These are phyloP conservation scores for Mucuna pruriens DNA, from an alignment of 306 rosid genomes.

Conservation along the genomic window DNA sequence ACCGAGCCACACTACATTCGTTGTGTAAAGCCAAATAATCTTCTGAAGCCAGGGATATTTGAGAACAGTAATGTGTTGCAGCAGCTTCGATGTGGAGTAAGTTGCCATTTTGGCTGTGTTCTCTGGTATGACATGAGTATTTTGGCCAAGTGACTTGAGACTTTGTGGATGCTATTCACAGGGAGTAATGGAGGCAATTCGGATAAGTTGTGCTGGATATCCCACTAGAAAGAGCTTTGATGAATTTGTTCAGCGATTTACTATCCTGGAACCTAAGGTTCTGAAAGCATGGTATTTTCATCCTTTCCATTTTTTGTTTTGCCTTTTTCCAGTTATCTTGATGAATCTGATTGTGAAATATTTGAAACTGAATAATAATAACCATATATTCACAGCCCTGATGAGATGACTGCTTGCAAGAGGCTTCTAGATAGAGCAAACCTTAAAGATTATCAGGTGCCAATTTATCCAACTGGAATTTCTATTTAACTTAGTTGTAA, in stretches of 20 bases:
- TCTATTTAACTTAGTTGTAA: background rate
- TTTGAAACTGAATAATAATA: constrained; percentile 10
- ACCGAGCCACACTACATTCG: constrained; percentile 97
- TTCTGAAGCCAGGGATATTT: constrained; percentile 85
- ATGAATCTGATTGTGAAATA: constrained; percentile 4
- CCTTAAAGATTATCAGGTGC: constrained; percentile 88
- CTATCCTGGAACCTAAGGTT: constrained; percentile 68
- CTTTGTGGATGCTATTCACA: constrained; percentile 40
- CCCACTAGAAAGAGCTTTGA: constrained; percentile 85
- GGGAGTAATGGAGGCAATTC: constrained; percentile 99
- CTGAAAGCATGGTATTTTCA: constrained; percentile 66
- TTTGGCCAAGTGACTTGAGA: constrained; percentile 25
- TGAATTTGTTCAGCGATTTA: constrained; percentile 81
- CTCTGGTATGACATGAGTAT: constrained; percentile 17
- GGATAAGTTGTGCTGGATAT: constrained; percentile 98
- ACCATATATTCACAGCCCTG: constrained; percentile 55
- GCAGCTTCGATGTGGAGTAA: constrained; percentile 95
- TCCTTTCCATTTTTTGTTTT: constrained; percentile 20
- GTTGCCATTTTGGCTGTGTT: constrained; percentile 39
- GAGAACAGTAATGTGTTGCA: constrained; percentile 81
- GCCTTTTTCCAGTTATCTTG: background rate
- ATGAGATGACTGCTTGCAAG: constrained; percentile 76
- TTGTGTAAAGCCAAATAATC: constrained; percentile 93
- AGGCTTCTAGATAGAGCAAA: constrained; percentile 67
- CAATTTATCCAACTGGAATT: constrained; percentile 5